Evolutionary conservation across 2,329 filamentous ascomycete genomes (phyloP).

Genomic region (Fusarium devonianum): DNA sequence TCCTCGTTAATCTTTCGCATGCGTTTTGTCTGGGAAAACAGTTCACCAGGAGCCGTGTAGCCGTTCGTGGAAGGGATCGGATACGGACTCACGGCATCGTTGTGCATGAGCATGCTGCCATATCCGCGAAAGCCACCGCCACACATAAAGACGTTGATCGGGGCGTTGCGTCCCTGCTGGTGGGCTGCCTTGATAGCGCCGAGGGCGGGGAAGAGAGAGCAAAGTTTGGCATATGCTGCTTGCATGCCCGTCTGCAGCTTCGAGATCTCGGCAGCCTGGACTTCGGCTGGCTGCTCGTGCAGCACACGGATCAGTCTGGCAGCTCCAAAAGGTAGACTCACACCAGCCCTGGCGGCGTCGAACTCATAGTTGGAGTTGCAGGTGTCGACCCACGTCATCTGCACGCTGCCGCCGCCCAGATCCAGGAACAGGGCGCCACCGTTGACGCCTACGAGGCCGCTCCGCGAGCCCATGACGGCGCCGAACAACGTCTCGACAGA

Average conservation of each 20-base stretch:
- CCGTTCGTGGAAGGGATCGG: constrained; percentile 84
- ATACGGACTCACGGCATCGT: constrained; percentile 76
- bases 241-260: constrained; percentile 66
- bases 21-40: constrained; percentile 63
- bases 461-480: constrained; percentile 79
- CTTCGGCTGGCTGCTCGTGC: constrained; percentile 48
- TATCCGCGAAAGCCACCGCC: constrained; percentile 92
- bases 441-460: constrained; percentile 69
- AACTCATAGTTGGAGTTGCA: constrained; percentile 55
- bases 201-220: constrained; percentile 59
- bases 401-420: constrained; percentile 76
- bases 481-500: constrained; percentile 84
- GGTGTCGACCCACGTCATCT: constrained; percentile 70
- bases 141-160: constrained; percentile 80
- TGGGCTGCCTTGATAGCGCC: constrained; percentile 48
- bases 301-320: constrained; percentile 63
- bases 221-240: constrained; percentile 64
- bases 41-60: constrained; percentile 68
- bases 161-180: constrained; percentile 42
- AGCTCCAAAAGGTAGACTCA: constrained; percentile 68
- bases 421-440: constrained; percentile 81
- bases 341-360: constrained; percentile 61
- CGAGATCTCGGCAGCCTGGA: constrained; percentile 55
- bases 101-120: constrained; percentile 86
- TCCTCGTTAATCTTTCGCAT: constrained; percentile 61